Conservation (phyloP, 2,329 filamentous ascomycete species). For the Clonostachys rosea region DNA sequence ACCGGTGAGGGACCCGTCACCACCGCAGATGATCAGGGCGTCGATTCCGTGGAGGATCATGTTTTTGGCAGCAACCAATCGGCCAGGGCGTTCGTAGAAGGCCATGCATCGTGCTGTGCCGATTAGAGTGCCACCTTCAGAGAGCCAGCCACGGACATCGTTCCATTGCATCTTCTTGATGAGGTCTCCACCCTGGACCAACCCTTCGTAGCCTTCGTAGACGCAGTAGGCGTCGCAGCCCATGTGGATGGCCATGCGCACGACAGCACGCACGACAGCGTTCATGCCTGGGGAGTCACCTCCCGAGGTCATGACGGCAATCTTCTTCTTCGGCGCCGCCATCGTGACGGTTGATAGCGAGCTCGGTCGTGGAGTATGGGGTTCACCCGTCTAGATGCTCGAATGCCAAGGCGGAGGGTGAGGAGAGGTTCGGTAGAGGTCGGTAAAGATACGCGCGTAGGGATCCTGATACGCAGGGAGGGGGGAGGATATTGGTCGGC, state of each 20-base stretch:
- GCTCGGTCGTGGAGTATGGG: too few relatives aligned
- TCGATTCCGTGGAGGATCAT: constrained; percentile 91
- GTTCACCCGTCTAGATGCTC: constrained; percentile 1
- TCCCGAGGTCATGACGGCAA: constrained; percentile 91
- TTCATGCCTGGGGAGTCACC: constrained; percentile 96
- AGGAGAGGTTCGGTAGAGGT: not conserved
- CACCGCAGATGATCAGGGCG: constrained; percentile 92
- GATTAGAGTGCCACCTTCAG: constrained; percentile 91
- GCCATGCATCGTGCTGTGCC: constrained; percentile 90
- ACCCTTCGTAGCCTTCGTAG: constrained; percentile 93
- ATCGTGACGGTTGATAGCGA: constrained; percentile 4
- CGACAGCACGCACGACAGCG: constrained; percentile 81
- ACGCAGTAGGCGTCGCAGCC: constrained; percentile 76
- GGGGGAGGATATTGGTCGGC: not conserved
- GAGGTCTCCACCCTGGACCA: constrained; percentile 83
- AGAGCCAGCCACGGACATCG: constrained; percentile 90
- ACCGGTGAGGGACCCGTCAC: constrained; percentile 92
- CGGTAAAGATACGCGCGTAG: not conserved
- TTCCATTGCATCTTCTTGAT: constrained; percentile 89
- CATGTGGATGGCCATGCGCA: constrained; percentile 85
- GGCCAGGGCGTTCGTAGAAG: constrained; percentile 85
- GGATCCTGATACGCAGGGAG: not conserved
- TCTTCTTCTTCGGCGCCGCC: constrained; percentile 57
- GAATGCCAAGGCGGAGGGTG: not conserved
- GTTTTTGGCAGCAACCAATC: constrained; percentile 85